phyloP scores from a whole-genome alignment of 2,329 filamentous ascomycete species.

The Paramyrothecium roridum region DNA sequence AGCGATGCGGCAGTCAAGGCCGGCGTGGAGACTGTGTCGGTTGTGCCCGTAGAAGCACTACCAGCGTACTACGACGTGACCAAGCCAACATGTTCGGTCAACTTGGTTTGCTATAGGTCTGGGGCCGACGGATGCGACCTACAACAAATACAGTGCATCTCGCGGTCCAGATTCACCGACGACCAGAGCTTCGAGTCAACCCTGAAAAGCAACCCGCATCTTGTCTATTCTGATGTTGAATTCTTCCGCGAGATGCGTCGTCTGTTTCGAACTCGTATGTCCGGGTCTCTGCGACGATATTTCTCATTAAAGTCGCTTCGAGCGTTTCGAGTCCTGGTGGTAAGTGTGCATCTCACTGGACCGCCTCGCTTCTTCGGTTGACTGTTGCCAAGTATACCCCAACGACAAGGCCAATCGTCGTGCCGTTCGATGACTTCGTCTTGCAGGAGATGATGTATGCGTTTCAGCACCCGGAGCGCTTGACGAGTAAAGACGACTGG shows the following conservation, averaged over 20 bases:
- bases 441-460: conserved; percentile 7
- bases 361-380: no score
- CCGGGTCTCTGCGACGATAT: background rate
- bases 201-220: background rate
- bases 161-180: background rate
- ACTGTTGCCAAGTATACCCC: background rate
- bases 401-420: conserved; percentile 1
- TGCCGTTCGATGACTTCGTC: conserved; percentile 4
- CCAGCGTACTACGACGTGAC: background rate
- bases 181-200: background rate
- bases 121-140: conserved; percentile 2
- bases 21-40: background rate
- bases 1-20: background rate
- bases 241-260: background rate
- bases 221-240: background rate
- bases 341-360: background rate
- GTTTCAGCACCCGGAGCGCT: background rate
- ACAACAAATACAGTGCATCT: conserved; percentile 2
- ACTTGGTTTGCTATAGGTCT: conserved; percentile 5
- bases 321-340: conserved; percentile 3
- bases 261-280: background rate
- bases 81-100: conserved; percentile 4
- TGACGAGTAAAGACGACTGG: background rate
- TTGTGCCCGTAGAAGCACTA: background rate
- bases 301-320: conserved; percentile 3